These are phyloP conservation scores for Fusarium sarcochroum DNA, from an alignment of 2,329 filamentous ascomycete species.

Conservation along the genomic window DNA sequence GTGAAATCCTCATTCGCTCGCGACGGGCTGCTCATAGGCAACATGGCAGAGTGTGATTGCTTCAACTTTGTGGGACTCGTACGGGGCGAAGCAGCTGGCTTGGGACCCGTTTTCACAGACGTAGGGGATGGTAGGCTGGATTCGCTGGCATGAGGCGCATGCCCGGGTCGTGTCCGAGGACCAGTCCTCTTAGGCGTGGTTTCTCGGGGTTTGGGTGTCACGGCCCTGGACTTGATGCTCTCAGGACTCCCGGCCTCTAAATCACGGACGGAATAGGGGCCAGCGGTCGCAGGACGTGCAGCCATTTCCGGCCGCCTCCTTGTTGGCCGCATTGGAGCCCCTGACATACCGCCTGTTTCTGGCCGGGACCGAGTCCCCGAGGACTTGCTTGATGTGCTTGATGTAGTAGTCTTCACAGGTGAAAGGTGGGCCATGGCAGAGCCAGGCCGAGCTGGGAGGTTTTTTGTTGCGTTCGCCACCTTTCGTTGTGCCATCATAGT, in stretches of 20 bases:
- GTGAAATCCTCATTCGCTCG: slow-evolving; percentile 68
- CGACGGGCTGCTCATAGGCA: slow-evolving; percentile 58
- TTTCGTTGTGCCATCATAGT: slow-evolving; percentile 87
- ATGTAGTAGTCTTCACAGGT: slow-evolving; percentile 60
- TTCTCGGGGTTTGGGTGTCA: slow-evolving; percentile 65
- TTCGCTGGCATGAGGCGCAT: slow-evolving; percentile 65
- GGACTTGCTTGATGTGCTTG: slow-evolving; percentile 51
- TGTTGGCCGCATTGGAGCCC: slow-evolving; percentile 73
- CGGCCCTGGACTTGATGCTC: slow-evolving; percentile 60
- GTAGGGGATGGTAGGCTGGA: slow-evolving; percentile 64
- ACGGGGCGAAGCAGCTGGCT: slow-evolving; percentile 57
- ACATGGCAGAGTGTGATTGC: slow-evolving; percentile 50
- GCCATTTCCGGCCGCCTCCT: slow-evolving; percentile 71
- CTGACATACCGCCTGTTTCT: slow-evolving; percentile 72
- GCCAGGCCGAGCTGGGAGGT: slow-evolving; percentile 69
- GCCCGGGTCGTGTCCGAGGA: slow-evolving; percentile 62
- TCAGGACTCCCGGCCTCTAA: slow-evolving; percentile 62
- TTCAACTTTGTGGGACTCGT: slow-evolving; percentile 59
- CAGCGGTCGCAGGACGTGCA: slow-evolving; percentile 73
- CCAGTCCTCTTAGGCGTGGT: slow-evolving; percentile 67
- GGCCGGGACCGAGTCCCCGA: slow-evolving; percentile 57
- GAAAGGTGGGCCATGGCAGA: slow-evolving; percentile 76
- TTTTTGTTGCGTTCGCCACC: slow-evolving; percentile 65
- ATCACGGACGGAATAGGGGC: slow-evolving; percentile 74
- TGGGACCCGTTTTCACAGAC: slow-evolving; percentile 50